Conservation (phyloP, 768 basidiomycete species). For the Xanthoconium stramineum region DNA sequence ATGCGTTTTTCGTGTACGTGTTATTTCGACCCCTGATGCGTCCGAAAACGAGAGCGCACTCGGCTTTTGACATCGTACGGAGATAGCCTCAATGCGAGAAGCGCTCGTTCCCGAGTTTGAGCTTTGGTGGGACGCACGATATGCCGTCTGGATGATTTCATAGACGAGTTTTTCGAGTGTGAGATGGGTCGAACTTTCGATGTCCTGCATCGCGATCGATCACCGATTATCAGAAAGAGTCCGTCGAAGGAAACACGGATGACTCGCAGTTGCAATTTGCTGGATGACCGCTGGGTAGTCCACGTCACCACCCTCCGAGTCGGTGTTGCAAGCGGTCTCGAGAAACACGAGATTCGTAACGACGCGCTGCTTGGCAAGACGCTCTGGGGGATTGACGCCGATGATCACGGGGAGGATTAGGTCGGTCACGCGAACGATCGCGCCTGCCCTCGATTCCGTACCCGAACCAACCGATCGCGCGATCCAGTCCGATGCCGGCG, state of each 20-base stretch:
- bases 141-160: constrained; percentile 48
- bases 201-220: background rate
- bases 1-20: constrained; percentile 28
- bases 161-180: constrained; percentile 31
- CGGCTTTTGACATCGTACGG: constrained; percentile 63
- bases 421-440: constrained; percentile 42
- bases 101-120: background rate
- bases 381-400: constrained; percentile 70
- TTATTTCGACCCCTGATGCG: constrained; percentile 62
- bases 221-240: background rate
- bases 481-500: constrained; percentile 3
- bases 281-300: constrained; percentile 39
- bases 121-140: constrained; percentile 54
- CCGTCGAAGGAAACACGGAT: background rate
- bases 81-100: constrained; percentile 39
- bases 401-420: constrained; percentile 56
- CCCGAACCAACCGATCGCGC: background rate
- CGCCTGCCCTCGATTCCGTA: background rate
- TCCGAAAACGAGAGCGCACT: constrained; percentile 66
- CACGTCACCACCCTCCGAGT: constrained; percentile 3
- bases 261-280: constrained; percentile 27
- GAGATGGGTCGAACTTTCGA: constrained; percentile 13
- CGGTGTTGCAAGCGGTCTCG: constrained; percentile 26
- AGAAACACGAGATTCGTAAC: constrained; percentile 49
- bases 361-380: constrained; percentile 61